Percentiles rank a stretch among this genome's conserved stretches.
These are phyloP conservation scores for Lecanicillium sp. DNA, from an alignment of 2,329 filamentous ascomycete species.

Conservation along the genomic window DNA sequence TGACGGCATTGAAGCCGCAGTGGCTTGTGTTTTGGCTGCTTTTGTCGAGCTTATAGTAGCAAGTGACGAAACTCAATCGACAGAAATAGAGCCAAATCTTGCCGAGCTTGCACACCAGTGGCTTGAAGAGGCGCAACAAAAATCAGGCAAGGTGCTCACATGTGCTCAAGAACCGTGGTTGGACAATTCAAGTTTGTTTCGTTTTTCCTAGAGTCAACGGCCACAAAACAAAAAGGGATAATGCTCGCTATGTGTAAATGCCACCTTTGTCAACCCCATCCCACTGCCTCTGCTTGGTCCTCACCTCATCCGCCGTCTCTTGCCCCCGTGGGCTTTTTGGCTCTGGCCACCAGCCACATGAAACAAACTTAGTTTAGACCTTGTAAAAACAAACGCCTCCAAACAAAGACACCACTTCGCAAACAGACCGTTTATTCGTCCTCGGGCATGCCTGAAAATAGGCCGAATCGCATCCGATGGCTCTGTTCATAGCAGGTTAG, in stretches of 20 bases:
- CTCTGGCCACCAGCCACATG: slow-evolving; percentile 4
- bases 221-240: slow-evolving; percentile 19
- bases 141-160: too few relatives aligned
- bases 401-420: background rate
- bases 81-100: too few relatives aligned
- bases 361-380: slow-evolving; percentile 5
- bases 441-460: slow-evolving; percentile 63
- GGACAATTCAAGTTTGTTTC: slow-evolving; percentile 11
- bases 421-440: slow-evolving; percentile 29
- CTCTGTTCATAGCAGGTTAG: slow-evolving; percentile 41
- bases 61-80: too few relatives aligned
- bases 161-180: background rate
- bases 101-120: too few relatives aligned
- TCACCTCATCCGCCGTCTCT: too few relatives aligned
- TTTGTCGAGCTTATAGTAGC: too few relatives aligned
- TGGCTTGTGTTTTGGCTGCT: too few relatives aligned
- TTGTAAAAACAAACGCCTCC: slow-evolving; percentile 5
- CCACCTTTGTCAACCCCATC: slow-evolving; percentile 10
- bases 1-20: too few relatives aligned
- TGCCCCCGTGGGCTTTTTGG: background rate
- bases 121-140: too few relatives aligned
- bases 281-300: background rate
- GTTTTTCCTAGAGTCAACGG: slow-evolving; percentile 1
- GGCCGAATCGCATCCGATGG: slow-evolving; percentile 68
- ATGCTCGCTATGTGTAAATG: slow-evolving; percentile 27